Percentiles rank a stretch among this genome's conserved stretches.
Conservation (phyloP, 2,329 filamentous ascomycete species). For the Anisogramma anomala region DNA sequence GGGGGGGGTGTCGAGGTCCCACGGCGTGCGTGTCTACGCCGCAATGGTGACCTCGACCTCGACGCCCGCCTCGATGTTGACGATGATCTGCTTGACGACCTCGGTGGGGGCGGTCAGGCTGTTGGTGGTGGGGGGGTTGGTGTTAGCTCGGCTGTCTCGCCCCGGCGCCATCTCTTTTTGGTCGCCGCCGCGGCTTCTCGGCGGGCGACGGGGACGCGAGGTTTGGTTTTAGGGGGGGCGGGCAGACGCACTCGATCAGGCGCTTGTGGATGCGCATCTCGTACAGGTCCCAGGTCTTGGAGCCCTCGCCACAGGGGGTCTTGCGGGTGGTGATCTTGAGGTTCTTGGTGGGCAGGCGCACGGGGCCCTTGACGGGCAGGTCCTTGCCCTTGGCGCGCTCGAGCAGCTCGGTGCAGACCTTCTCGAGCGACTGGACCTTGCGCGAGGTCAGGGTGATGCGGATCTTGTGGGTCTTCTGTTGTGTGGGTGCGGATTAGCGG, state of each 20-base stretch:
- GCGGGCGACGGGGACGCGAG: no score
- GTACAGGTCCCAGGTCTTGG: conserved; percentile 98
- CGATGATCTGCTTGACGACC: conserved; percentile 92
- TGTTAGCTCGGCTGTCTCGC: no score
- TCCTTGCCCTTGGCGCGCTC: conserved; percentile 98
- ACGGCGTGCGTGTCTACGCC: conserved; percentile 43
- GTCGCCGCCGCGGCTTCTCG: no score
- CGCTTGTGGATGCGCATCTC: conserved; percentile 99
- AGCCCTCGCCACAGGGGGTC: conserved; percentile 98
- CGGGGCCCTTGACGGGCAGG: conserved; percentile 94
- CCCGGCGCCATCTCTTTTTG: no score
- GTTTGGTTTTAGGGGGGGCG: no score
- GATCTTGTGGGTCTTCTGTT: conserved; percentile 88
- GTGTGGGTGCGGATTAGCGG: conserved; percentile 8
- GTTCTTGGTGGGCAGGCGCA: conserved; percentile 94
- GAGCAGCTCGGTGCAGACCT: conserved; percentile 95
- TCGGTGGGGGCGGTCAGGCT: conserved; percentile 94
- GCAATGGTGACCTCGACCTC: conserved; percentile 91
- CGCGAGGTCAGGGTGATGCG: conserved; percentile 93
- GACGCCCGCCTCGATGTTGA: conserved; percentile 90
- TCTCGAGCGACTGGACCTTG: conserved; percentile 93
- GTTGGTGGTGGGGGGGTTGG: neutral
- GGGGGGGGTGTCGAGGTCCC: no score
- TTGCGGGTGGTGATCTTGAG: conserved; percentile 96
- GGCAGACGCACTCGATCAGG: conserved; percentile 66